Percentiles rank a stretch among this genome's conserved stretches.
Conservation (phyloP, 768 basidiomycete species). For the Leucogyrophana mollusca region DNA sequence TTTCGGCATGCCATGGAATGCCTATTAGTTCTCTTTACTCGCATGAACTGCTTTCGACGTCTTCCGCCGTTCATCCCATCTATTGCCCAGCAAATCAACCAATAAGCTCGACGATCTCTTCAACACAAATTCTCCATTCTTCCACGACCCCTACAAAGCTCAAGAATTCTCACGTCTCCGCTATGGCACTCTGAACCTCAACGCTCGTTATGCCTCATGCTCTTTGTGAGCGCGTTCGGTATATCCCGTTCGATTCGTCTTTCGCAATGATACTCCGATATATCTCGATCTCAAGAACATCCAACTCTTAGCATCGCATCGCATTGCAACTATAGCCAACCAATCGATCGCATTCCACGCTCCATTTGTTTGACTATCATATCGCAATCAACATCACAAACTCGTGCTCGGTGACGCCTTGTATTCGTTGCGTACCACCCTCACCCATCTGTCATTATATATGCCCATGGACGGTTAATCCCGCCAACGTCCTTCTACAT, state of each 20-base stretch:
- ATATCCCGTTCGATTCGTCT: constrained; percentile 7
- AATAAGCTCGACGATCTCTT: too few species aligned
- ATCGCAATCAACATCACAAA: constrained; percentile 12
- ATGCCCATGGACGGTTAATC: constrained; percentile 29
- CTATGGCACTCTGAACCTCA: constrained; percentile 13
- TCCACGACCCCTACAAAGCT: constrained; percentile 10
- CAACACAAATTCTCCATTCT: too few species aligned
- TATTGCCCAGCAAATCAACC: too few species aligned
- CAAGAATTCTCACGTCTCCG: constrained; percentile 9
- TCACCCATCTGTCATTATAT: constrained; percentile 24
- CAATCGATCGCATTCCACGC: constrained; percentile 24
- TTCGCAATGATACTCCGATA: constrained; percentile 7
- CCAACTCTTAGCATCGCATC: constrained; percentile 12
- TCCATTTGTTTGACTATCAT: constrained; percentile 29
- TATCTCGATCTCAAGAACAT: constrained; percentile 13
- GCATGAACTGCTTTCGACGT: too few species aligned
- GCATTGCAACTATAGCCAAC: constrained; percentile 18
- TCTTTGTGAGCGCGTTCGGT: constrained; percentile 8
- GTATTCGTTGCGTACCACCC: not conserved
- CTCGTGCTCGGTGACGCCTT: constrained; percentile 9
- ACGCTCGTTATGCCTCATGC: constrained; percentile 14
- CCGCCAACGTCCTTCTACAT: not conserved
- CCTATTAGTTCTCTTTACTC: too few species aligned
- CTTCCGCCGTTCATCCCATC: too few species aligned
- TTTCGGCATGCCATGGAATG: not conserved